A percentile compares a stretch with the other conserved stretches of the same genome.
These are phyloP conservation scores for Fusarium papillatum DNA, from an alignment of 2,329 filamentous ascomycete genomes.

Conservation along the genomic window DNA sequence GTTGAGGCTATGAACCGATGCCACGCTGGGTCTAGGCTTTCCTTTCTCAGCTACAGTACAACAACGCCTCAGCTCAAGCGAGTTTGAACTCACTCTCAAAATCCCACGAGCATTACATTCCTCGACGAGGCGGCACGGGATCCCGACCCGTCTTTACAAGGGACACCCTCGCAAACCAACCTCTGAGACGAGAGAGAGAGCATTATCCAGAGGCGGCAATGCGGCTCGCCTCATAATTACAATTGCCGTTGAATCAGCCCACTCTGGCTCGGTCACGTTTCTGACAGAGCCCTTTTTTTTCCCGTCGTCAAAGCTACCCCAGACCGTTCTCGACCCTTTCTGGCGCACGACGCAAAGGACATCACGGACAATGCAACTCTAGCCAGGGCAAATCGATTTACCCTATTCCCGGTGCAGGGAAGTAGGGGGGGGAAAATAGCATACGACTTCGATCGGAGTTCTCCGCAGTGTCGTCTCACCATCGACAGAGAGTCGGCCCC, in stretches of 20 bases:
- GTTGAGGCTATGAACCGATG: neutral
- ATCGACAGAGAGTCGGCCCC: constrained; percentile 2
- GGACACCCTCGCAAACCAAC: constrained; percentile 14
- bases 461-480: constrained; percentile 9
- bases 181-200: constrained; percentile 6
- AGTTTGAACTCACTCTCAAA: neutral
- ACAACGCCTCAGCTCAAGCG: neutral
- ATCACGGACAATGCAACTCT: neutral
- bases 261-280: neutral
- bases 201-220: neutral
- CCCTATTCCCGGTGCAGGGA: neutral
- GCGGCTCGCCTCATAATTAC: constrained; percentile 1
- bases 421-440: neutral
- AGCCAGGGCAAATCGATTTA: constrained; percentile 1
- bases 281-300: neutral
- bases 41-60: neutral
- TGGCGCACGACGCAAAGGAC: neutral
- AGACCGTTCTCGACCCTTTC: constrained; percentile 4
- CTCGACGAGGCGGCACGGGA: neutral
- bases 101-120: neutral
- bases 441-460: constrained; percentile 12
- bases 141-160: neutral
- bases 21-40: neutral
- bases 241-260: constrained; percentile 13
- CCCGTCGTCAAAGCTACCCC: constrained; percentile 1